Evolutionary conservation across 306 rosid genomes (phyloP).

Genomic region (Malus fusca): DNA sequence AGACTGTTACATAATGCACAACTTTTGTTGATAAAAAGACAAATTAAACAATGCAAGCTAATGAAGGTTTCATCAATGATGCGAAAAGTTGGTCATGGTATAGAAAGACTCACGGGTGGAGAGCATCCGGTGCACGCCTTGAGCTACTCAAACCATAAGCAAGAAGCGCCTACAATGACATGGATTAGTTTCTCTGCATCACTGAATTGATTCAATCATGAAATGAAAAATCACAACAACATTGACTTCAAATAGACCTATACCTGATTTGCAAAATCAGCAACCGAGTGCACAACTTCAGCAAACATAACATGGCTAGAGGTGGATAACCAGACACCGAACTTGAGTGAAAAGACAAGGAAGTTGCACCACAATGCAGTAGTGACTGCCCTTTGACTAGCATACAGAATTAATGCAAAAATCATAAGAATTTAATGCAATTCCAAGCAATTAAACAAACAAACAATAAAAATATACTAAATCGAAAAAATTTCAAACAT

Average conservation of each 20-base stretch:
- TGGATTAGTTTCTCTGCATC: constrained; percentile 27
- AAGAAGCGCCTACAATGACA: constrained; percentile 76
- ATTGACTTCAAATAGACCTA: neutral
- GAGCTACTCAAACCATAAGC: constrained; percentile 97
- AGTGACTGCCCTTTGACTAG: constrained; percentile 87
- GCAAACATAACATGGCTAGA: constrained; percentile 95
- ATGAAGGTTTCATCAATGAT: neutral
- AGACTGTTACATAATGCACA: neutral
- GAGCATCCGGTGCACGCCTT: constrained; percentile 97
- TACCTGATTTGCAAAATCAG: constrained; percentile 98
- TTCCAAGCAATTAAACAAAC: neutral
- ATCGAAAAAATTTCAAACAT: neutral
- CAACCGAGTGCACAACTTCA: constrained; percentile 82
- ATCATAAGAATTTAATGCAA: neutral
- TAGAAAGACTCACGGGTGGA: constrained; percentile 77
- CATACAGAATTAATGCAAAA: constrained; percentile 8
- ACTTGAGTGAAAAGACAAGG: constrained; percentile 94
- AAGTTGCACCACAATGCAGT: constrained; percentile 98
- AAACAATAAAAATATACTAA: neutral
- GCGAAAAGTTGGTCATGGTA: neutral
- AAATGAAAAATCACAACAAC: constrained; percentile 1
- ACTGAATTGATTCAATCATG: constrained; percentile 1
- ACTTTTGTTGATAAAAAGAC: neutral
- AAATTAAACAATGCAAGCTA: neutral
- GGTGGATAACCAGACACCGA: constrained; percentile 76